Percentiles rank a stretch among this genome's conserved stretches.
phyloP scores from a whole-genome alignment of 352 stramenopile genomes.

The Thalassiosira oceanica region DNA sequence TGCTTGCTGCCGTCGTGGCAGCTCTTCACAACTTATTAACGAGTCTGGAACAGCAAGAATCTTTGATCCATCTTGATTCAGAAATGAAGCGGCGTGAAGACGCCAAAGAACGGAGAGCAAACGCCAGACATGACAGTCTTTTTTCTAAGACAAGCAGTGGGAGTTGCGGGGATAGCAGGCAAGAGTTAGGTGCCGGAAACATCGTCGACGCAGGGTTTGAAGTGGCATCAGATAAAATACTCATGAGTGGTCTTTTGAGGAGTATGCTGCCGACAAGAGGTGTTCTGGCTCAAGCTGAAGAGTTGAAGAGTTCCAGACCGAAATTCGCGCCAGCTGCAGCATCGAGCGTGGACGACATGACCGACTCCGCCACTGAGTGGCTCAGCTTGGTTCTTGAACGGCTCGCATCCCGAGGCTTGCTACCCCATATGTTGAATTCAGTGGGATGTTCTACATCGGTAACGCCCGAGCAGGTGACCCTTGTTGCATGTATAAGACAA shows the following conservation, averaged over 20 bases:
- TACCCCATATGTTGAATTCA: conserved; percentile 40
- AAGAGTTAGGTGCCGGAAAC: conserved; percentile 5
- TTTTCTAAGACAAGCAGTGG: not conserved
- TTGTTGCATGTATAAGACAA: conserved; percentile 62
- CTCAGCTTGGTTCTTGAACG: conserved; percentile 45
- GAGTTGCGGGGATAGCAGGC: conserved; percentile 9
- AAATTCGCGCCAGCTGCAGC: conserved; percentile 29
- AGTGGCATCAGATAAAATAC: conserved; percentile 36
- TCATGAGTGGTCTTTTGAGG: conserved; percentile 65
- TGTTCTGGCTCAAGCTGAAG: conserved; percentile 26
- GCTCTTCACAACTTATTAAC: conserved; percentile 65
- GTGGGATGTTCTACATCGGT: conserved; percentile 20
- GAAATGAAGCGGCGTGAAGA: conserved; percentile 31
- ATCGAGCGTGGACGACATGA: conserved; percentile 22
- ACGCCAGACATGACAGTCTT: not conserved
- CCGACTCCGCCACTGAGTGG: conserved; percentile 64
- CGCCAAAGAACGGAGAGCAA: conserved; percentile 14
- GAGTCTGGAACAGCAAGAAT: conserved; percentile 39
- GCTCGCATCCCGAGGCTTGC: conserved; percentile 36
- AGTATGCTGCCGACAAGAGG: conserved; percentile 56
- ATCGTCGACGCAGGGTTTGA: conserved; percentile 42
- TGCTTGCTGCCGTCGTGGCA: conserved; percentile 55
- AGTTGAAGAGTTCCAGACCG: conserved; percentile 1
- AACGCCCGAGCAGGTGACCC: conserved; percentile 68
- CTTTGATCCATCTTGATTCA: conserved; percentile 21